Evolutionary conservation across 75 land plant genomes (phyloP), one percentile per base, ranked within the genome.

Genomic region (Gnetum montanum): DNA sequence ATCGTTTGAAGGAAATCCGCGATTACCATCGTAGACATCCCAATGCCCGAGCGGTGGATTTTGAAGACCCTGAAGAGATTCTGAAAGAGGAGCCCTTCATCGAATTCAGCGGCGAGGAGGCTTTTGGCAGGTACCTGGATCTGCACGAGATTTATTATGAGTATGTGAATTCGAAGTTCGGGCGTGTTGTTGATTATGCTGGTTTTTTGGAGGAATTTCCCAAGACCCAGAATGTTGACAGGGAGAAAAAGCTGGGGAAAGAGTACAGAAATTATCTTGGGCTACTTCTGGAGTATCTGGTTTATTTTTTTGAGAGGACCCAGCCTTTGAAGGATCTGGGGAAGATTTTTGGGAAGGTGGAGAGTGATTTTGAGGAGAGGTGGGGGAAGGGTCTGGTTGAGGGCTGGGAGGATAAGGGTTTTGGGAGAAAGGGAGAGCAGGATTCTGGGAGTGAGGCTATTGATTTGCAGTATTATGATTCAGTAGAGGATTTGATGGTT

Each of bases 61-160:
- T 60, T 11, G 96, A 80, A 23, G 99, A 90, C 48, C 68, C 61
- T 63, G 99, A 95, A 40, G 81, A 75, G 37, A 18, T 86, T 13
- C 70, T 90, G 4, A 90, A 95, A 52, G 99, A 95, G 62, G 99
- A 95, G 52, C 99, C 92, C 6, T 55, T 27, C 13, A 64, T 95
- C 59, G 92, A 86, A n/a, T 95, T 95, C 55, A 85, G 88, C 74
- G 99, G 99, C 49, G 99, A 95, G 98, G 99, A 94, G 81, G 91
- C 94, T 13, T 73, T 67, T 72, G 99, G 99, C 7, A 66, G 85
- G n/a, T 94, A 82, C 62, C 70, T 94, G 22, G 99, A 94, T 58
- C 26, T 94, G 87, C 96, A 89, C 66, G 96, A 94, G 62, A 44
- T 94, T 41, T 89, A 69, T 70, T 76, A 94, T 50, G 79, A 77